Evolutionary conservation across 306 rosid genomes (phyloP).

Genomic region (Corylus americana): DNA sequence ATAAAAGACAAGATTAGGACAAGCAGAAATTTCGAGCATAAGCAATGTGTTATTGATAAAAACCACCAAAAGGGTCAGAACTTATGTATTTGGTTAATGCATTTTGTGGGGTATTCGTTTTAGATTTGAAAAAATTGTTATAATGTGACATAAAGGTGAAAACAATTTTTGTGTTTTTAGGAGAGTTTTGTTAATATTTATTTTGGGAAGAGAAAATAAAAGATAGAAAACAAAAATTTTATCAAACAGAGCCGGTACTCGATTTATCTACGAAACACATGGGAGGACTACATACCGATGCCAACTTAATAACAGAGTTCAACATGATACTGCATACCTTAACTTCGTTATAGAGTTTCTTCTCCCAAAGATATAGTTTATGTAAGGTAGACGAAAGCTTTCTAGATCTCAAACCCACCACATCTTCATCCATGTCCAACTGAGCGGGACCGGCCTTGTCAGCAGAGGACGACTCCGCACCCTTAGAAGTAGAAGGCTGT

Average conservation of each 20-base stretch:
- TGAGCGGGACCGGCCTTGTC: constrained; percentile 38
- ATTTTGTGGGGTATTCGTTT: too few relatives aligned
- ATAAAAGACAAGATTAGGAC: constrained; percentile 10
- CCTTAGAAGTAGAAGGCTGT: constrained; percentile 68
- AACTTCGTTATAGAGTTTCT: constrained; percentile 88
- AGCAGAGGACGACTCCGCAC: constrained; percentile 43
- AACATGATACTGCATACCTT: constrained; percentile 51
- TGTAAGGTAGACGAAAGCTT: constrained; percentile 82
- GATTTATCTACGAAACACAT: background rate
- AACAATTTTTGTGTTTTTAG: too few relatives aligned
- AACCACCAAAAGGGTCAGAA: background rate
- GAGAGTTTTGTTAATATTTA: too few relatives aligned
- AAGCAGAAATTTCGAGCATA: background rate
- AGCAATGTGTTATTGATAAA: background rate
- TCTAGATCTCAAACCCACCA: constrained; percentile 43
- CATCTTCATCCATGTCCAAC: constrained; percentile 47
- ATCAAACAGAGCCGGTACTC: too few relatives aligned
- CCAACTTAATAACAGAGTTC: background rate
- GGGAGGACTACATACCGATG: background rate
- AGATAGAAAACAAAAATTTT: too few relatives aligned
- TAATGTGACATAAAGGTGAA: too few relatives aligned
- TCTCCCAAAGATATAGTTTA: constrained; percentile 93
- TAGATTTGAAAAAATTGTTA: too few relatives aligned
- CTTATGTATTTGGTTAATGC: background rate
- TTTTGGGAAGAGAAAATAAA: too few relatives aligned